These are phyloP conservation scores for Botrytis porri DNA, from an alignment of 2,329 filamentous ascomycete species.

Conservation along the genomic window DNA sequence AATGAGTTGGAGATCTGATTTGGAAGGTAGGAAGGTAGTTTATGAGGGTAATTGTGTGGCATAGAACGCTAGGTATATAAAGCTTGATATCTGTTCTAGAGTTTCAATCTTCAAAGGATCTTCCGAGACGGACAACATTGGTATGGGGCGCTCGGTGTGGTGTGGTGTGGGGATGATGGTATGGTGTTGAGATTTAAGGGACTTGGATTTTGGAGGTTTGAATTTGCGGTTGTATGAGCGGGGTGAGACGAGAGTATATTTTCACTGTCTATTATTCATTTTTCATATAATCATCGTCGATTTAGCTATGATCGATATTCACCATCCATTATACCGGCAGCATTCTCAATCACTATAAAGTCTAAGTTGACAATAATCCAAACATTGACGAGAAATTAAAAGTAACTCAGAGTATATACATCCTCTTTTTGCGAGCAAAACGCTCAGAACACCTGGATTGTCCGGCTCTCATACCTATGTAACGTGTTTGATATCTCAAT, in stretches of 20 bases:
- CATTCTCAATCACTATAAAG: background rate
- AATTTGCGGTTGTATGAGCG: background rate
- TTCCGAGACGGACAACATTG: no score
- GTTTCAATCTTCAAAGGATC: no score
- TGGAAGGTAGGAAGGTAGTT: no score
- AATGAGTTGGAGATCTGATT: background rate
- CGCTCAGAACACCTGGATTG: background rate
- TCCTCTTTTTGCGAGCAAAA: background rate
- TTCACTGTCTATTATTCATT: no score
- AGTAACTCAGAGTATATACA: background rate
- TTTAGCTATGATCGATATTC: background rate
- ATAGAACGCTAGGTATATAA: no score
- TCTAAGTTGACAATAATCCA: no score
- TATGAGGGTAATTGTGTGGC: no score
- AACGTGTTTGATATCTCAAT: background rate
- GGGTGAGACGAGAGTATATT: background rate
- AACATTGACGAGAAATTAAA: background rate
- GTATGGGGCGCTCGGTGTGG: no score
- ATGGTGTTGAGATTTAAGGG: background rate
- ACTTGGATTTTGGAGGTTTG: background rate
- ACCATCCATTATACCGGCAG: background rate
- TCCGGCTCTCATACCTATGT: rapidly evolving
- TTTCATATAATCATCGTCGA: no score
- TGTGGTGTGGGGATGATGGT: background rate
- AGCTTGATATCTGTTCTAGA: no score